phyloP scores from a whole-genome alignment of 257 asterid species.

The Fraxinus cuspidata region DNA sequence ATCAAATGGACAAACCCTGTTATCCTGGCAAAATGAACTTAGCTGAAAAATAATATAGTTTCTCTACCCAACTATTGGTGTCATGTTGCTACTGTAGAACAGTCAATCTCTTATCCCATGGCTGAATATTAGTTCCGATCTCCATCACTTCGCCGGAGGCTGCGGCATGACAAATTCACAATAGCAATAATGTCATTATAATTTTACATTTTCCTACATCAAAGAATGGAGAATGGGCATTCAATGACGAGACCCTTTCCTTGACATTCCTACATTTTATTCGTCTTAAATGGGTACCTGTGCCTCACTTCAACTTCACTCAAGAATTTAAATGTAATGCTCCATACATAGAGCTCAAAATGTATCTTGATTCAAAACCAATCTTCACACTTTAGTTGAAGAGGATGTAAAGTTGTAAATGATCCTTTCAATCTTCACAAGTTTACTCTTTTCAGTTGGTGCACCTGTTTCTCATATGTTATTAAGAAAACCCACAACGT shows the following conservation, averaged over 20 bases:
- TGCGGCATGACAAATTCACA: not conserved
- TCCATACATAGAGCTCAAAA: not conserved
- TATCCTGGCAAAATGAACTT: not conserved
- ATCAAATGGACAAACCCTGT: not conserved
- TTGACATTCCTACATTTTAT: not conserved
- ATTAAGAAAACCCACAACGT: constrained; percentile 12
- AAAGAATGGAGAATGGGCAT: not conserved
- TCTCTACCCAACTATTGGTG: not conserved
- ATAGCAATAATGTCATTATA: not conserved
- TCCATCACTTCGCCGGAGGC: not conserved
- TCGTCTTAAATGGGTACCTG: not conserved
- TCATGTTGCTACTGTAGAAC: not conserved
- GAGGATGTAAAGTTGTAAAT: not conserved
- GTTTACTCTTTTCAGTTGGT: not conserved
- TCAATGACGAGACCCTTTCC: not conserved
- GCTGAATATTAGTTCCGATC: no score
- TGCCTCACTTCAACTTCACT: not conserved
- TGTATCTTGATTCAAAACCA: not conserved
- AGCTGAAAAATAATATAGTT: not conserved
- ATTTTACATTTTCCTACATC: no score
- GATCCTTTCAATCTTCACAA: not conserved
- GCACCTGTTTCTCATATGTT: not conserved
- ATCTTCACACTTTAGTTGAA: not conserved
- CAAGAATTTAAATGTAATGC: not conserved
- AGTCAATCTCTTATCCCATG: not conserved